These are phyloP conservation scores for Globisporangium splendens DNA, from an alignment of 352 stramenopile species.

Conservation along the genomic window DNA sequence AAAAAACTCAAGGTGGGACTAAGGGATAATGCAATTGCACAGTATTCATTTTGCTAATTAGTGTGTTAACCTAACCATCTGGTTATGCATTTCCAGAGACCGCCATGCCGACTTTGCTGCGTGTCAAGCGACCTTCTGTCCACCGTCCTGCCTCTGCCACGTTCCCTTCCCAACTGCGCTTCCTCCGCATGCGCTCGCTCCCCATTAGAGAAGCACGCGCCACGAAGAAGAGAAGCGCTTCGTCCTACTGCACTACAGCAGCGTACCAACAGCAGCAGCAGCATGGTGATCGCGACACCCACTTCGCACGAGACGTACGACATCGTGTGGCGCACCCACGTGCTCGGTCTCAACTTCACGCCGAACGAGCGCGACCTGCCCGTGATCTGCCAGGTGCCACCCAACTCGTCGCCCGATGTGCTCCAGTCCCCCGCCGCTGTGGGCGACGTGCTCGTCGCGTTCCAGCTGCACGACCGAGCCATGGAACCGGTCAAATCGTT, in stretches of 20 bases:
- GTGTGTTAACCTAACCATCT: too few species aligned
- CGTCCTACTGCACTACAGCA: too few species aligned
- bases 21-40: too few species aligned
- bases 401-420: slow-evolving; percentile 40
- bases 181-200: too few species aligned
- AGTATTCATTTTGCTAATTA: too few species aligned
- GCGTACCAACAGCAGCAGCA: neutral
- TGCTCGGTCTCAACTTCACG: slow-evolving; percentile 69
- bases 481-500: slow-evolving; percentile 39
- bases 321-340: slow-evolving; percentile 50
- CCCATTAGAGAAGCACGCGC: too few species aligned
- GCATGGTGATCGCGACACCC: slow-evolving; percentile 3
- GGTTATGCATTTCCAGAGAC: too few species aligned
- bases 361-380: slow-evolving; percentile 58
- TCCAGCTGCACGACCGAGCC: slow-evolving; percentile 32
- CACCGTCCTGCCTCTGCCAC: too few species aligned
- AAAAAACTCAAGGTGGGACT: too few species aligned
- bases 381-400: slow-evolving; percentile 70
- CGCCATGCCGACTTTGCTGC: too few species aligned
- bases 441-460: slow-evolving; percentile 61
- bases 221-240: neutral
- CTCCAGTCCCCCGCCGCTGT: slow-evolving; percentile 46
- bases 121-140: too few species aligned
- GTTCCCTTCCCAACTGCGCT: too few species aligned
- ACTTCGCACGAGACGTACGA: slow-evolving; percentile 33